Base-by-base conservation (phyloP, 345 rosid species). In the Cardamine resedifolia region DNA sequence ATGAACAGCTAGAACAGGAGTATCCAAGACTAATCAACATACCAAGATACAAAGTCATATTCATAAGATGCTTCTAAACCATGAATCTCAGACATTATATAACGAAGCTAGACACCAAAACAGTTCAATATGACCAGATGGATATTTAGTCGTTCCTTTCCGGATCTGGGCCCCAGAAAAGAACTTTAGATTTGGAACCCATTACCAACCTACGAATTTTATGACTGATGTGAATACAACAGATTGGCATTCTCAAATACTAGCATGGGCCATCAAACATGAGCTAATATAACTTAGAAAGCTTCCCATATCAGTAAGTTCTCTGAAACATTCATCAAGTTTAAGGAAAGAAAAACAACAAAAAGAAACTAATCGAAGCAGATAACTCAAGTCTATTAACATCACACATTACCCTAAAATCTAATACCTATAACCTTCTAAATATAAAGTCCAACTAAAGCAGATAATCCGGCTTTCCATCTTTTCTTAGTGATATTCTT, bases 21-120 rank as follows among this genome's bases (percentile, higher is more conserved):
- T 50, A 21, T 75, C 64, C 30, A 49, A 20, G 76, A 56, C 26
- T 63, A 71, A 50, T 58, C 72, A 76, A 70, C 73, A 63, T 67
- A 64, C 65, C 27, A 57, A 43, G 71, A 55, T 59, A 60, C 30
- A 26, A 62, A 53, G 73, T 15, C 41, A 52, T 51, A 53, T 24
- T 41, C 18, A 68, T 52, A 52, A 68, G 16, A 75, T 61, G 18
- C 33, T 52, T 59, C 44, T 31, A 31, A 48, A 68, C 49, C 38
- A 68, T 39, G 21, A 23, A 23, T 27, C 58, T 60, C 31, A 44
- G 31, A 53, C 33, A 27, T 58, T 21, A 61, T 19, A 66, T 41
- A 23, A 51, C 4, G 38, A 52, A 60, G 63, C 28, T 51, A 52
- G 56, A 41, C 20, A 58, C 16, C 31, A 49, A 36, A 66, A 53